Evolutionary conservation across 129 eudicot species (phyloP), one percentile per base, ranked within the genome.

Genomic region (Helianthus tuberosus): DNA sequence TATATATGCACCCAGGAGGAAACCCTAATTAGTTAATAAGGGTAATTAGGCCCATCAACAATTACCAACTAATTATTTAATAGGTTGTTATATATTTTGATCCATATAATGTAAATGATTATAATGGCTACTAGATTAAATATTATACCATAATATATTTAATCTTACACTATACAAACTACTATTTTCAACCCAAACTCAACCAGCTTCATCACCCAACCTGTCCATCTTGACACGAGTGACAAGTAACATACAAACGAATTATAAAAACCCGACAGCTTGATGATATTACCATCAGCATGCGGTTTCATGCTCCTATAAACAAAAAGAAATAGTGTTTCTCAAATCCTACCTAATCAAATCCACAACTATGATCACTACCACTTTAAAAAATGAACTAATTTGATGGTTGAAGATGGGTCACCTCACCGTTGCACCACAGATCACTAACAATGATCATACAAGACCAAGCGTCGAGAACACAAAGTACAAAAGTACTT

Each of bases 401-500:
- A 62, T 11, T 14, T 29, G 10, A 20, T 29, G 47, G 47, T 43
- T 6, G 47, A 43, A 43, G 47, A 10, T 25, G 17, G 25, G 9
- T 52, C 41, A 29, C 36, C 60, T 35, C 38, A 10, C 38, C 5
- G 3, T n/a, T 1, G 15, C 64, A 11, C n/a, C 13, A 65, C 52
- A 0, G 9, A 6, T 6, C 14, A 7, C 39, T 76, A 76, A 66
- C 5, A 1, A 6, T 54, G 5, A 76, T 76, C 74, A 55, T 76
- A 76, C 75, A 85, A 82, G 32, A 85, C 82, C 57, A 85, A 68
- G 11, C 84, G 84, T 53, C 79, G 82, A 3, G 74, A 78, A 71
- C 89, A 85, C 23, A 27, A 44, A 48, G 79, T 75, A 46, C 89
- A 85, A 4, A 70, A n/a, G 50, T 81, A 85, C 76, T 75, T 81